Conservation (phyloP, 306 rosid genomes). For the Prunus fruticosa region DNA sequence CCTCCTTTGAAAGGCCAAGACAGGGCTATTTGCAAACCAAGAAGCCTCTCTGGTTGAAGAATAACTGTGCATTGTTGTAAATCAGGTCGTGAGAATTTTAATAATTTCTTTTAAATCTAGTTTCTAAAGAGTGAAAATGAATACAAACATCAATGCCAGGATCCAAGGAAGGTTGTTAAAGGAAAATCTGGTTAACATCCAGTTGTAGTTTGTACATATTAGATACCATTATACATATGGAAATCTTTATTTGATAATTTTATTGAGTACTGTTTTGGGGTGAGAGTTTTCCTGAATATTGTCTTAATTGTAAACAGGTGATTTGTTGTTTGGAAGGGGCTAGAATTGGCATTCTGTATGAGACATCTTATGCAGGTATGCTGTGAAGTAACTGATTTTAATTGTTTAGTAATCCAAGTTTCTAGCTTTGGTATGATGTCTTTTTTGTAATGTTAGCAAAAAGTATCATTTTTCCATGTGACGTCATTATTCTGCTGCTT, state of each 20-base stretch:
- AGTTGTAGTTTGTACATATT: neutral
- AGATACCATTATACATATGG: neutral
- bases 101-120: neutral
- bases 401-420: neutral
- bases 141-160: neutral
- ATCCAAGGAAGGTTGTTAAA: neutral
- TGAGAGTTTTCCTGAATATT: neutral
- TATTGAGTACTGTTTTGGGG: neutral
- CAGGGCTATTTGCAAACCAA: neutral
- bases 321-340: slow-evolving; percentile 92
- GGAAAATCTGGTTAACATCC: neutral
- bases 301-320: slow-evolving; percentile 49
- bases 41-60: neutral
- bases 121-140: neutral
- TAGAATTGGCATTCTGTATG: slow-evolving; percentile 85
- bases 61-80: neutral
- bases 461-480: neutral
- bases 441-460: neutral
- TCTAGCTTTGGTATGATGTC: neutral
- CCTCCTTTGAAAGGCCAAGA: neutral
- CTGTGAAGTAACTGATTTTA: slow-evolving; percentile 22
- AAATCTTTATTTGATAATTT: neutral
- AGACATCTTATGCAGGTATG: slow-evolving; percentile 91
- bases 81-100: neutral
- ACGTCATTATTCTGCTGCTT: neutral